Conservation (phyloP, 768 basidiomycete species). For the Pisolithus tinctorius region DNA sequence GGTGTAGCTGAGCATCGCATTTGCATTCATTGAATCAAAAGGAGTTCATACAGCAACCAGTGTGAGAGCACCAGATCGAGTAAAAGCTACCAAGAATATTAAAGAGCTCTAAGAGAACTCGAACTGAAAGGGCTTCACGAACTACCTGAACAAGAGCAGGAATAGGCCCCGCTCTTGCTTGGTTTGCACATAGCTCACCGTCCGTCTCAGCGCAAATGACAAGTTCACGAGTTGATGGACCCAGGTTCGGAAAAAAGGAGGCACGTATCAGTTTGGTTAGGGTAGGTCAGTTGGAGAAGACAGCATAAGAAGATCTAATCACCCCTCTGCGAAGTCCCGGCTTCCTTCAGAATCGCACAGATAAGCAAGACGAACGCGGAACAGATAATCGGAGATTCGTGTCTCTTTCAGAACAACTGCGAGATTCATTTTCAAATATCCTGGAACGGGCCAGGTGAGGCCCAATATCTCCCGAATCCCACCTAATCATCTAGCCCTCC, state of each 20-base stretch:
- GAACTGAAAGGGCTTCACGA: too few relatives aligned
- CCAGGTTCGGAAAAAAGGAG: constrained; percentile 39
- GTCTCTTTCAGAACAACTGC: background rate
- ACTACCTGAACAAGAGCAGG: too few relatives aligned
- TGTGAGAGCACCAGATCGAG: background rate
- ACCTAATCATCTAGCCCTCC: background rate
- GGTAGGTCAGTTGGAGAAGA: constrained; percentile 1
- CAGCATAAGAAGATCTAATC: background rate
- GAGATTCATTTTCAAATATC: background rate
- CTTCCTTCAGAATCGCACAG: background rate
- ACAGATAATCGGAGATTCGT: background rate
- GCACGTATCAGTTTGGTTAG: constrained; percentile 19
- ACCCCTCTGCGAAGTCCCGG: background rate
- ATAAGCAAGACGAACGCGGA: background rate
- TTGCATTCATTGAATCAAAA: constrained; percentile 1
- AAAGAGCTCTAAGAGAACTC: too few relatives aligned
- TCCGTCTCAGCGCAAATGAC: too few relatives aligned
- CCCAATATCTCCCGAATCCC: background rate
- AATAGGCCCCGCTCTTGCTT: too few relatives aligned
- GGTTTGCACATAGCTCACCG: too few relatives aligned
- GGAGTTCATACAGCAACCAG: background rate
- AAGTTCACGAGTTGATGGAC: constrained; percentile 34
- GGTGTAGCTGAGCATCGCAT: constrained; percentile 6
- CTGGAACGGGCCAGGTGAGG: background rate
- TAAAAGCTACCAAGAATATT: background rate